phyloP scores from a whole-genome alignment of 495 filamentous ascomycete species.

The Tuber microsphaerosporum region DNA sequence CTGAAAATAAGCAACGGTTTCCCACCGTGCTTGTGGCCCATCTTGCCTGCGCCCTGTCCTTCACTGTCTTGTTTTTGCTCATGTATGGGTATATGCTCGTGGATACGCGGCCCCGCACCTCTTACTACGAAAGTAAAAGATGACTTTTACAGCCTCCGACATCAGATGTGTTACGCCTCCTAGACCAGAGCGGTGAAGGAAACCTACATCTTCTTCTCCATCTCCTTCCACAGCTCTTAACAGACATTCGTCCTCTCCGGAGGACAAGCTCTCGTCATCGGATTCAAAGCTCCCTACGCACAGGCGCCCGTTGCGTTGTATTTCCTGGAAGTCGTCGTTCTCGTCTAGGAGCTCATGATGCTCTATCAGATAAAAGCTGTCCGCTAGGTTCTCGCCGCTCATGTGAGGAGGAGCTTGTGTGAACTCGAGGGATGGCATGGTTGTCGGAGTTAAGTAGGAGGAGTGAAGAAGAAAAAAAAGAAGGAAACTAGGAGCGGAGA shows the following conservation, averaged over 20 bases:
- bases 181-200: neutral
- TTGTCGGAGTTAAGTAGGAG: conserved; percentile 3
- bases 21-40: neutral
- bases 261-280: neutral
- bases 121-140: conserved; percentile 3
- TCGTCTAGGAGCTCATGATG: neutral
- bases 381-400: neutral
- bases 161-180: conserved; percentile 5
- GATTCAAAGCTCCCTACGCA: neutral
- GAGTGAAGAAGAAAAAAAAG: neutral
- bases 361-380: conserved; percentile 2
- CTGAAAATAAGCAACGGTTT: neutral
- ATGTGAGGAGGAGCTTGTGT: neutral
- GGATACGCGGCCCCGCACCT: neutral
- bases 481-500: neutral
- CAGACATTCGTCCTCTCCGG: neutral
- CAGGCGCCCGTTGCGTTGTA: neutral
- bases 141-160: neutral
- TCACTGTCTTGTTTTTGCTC: neutral
- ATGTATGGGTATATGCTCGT: neutral
- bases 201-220: conserved; percentile 3
- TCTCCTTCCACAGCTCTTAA: conserved; percentile 3
- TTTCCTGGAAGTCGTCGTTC: neutral
- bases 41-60: neutral
- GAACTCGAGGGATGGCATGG: neutral